These are phyloP conservation scores for Tuber borchii DNA, from an alignment of 495 filamentous ascomycete genomes.

Conservation along the genomic window DNA sequence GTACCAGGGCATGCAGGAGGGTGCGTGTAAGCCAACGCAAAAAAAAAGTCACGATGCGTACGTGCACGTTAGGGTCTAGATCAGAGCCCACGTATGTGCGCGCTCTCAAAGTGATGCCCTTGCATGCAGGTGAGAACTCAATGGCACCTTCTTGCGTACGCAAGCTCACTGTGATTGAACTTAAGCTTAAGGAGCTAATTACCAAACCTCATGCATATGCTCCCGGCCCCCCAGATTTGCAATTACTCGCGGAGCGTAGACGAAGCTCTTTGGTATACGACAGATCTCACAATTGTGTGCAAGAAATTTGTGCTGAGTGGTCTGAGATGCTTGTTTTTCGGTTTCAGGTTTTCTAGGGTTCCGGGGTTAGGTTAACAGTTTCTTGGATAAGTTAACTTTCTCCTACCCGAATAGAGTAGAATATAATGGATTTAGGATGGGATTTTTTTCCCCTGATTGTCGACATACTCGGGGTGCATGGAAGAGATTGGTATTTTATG, in stretches of 20 bases:
- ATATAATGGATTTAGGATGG: too few relatives aligned
- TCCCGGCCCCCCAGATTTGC: background rate
- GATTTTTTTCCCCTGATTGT: too few relatives aligned
- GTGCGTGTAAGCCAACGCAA: background rate
- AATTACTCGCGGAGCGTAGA: background rate
- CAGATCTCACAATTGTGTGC: background rate
- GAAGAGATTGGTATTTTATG: too few relatives aligned
- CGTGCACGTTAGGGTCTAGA: background rate
- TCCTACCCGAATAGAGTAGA: too few relatives aligned
- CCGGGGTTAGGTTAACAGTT: too few relatives aligned
- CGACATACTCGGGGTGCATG: too few relatives aligned
- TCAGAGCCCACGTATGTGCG: background rate
- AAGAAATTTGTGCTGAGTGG: too few relatives aligned
- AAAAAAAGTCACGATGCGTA: background rate
- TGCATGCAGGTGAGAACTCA: background rate
- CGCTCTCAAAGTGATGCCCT: background rate
- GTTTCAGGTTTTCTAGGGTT: too few relatives aligned
- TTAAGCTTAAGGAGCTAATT: background rate
- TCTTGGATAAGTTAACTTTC: too few relatives aligned
- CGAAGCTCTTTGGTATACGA: too few relatives aligned
- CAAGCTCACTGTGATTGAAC: background rate
- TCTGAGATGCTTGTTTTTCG: too few relatives aligned
- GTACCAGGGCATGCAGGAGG: background rate
- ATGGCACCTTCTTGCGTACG: background rate
- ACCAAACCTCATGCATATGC: background rate